These are phyloP conservation scores for Xylaria sp. DNA, from an alignment of 495 filamentous ascomycete species.

Conservation along the genomic window DNA sequence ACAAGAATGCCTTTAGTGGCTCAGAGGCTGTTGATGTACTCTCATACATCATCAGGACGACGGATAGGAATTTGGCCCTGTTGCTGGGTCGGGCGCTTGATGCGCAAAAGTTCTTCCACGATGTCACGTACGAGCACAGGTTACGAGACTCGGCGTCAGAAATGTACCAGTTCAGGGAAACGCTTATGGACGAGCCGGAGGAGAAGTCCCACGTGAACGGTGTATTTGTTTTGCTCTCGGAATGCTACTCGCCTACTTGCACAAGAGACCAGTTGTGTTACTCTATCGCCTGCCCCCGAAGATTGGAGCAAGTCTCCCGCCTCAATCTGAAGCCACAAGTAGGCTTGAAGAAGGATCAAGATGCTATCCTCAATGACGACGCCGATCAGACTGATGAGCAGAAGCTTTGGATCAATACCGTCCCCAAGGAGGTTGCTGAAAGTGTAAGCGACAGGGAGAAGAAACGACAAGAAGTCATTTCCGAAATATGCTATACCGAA, in stretches of 20 bases:
- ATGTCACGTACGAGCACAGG: constrained; percentile 97
- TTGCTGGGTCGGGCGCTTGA: constrained; percentile 93
- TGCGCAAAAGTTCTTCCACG: constrained; percentile 99
- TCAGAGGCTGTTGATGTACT: constrained; percentile 95
- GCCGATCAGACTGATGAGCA: constrained; percentile 91
- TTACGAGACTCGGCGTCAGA: constrained; percentile 88
- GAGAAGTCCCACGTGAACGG: constrained; percentile 85
- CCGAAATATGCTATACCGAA: constrained; percentile 98
- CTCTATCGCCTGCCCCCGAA: constrained; percentile 94
- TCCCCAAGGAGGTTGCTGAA: constrained; percentile 92
- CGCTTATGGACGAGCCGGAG: constrained; percentile 81
- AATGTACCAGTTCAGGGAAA: constrained; percentile 96
- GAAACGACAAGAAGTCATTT: constrained; percentile 98
- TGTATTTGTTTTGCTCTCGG: constrained; percentile 93
- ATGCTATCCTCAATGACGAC: constrained; percentile 75
- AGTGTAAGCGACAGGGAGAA: constrained; percentile 87
- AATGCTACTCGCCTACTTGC: constrained; percentile 98
- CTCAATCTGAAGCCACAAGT: constrained; percentile 91
- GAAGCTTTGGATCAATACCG: constrained; percentile 99
- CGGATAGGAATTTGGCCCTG: constrained; percentile 91
- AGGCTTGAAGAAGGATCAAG: constrained; percentile 82
- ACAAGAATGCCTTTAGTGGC: constrained; percentile 95
- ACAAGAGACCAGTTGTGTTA: constrained; percentile 95
- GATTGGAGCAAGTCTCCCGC: constrained; percentile 92
- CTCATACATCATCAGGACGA: constrained; percentile 93